Evolutionary conservation across 2,329 filamentous ascomycete genomes (phyloP), one percentile per base, ranked within the genome.

Genomic region (Penicillium sp.): DNA sequence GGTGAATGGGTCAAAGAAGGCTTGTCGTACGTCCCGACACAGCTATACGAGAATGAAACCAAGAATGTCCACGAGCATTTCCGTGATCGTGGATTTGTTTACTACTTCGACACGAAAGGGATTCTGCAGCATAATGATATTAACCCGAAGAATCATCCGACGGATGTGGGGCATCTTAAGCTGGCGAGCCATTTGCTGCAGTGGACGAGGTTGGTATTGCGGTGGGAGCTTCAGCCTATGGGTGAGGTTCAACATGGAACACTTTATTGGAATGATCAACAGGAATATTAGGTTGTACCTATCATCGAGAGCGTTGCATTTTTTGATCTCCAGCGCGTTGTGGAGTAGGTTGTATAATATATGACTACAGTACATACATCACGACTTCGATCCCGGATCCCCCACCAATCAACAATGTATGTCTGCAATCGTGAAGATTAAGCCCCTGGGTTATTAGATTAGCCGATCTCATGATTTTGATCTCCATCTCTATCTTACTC

Each of bases 101-200:
- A 83, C 60, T 82, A 83, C 58, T 85, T 86, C 69, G 81, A 84
- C 60, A 84, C 80, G 0, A 81, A 76, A 9, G 82, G 82, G 0
- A 81, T 85, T 40, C 63, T 86, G 57, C 79, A 84, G 57, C 81
- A 85, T 60, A 84, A 85, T 56, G 82, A 85, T 61, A 81, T 84
- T 53, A 77, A 74, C 2, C 81, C 82, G 6, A 74, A 76, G 56
- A 83, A 74, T 57, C 83, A 86, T 61, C 82, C 81, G 0, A 85
- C 81, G 0, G 83, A 86, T 61, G 76, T 84, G 7, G 81, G 82
- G 0, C 79, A 83, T 48, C 73, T 85, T 61, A 85, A 86, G 65
- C 66, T 85, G 7, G 82, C 82, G 2, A 83, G 79, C 60, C 81
- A 85, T 58, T 60, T 85, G 44, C 77, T 79, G 56, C 79, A 83